Conservation (phyloP, 192 early-diverging fungal genomes). For the Funneliformis geosporum region DNA sequence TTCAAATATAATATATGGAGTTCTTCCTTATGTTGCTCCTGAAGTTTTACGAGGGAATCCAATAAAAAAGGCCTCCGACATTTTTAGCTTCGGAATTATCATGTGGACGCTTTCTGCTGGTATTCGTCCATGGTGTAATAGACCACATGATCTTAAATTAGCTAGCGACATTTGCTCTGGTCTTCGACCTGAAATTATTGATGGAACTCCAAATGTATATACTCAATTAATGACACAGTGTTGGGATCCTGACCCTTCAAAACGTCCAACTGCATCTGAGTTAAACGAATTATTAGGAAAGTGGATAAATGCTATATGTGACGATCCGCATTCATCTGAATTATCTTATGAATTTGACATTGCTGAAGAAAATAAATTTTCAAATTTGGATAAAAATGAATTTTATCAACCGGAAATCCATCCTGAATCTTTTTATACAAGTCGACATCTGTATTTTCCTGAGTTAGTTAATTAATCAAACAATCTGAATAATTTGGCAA, state of each 20-base stretch:
- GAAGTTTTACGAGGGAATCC: slow-evolving; percentile 24
- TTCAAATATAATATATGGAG: no score
- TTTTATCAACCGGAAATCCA: no score
- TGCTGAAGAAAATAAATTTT: slow-evolving; percentile 7
- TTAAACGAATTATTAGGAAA: neutral
- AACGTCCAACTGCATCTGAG: neutral
- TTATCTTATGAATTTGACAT: neutral
- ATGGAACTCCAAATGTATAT: slow-evolving; percentile 38
- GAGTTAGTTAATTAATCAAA: no score
- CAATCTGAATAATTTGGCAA: no score
- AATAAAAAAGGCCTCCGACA: slow-evolving; percentile 20
- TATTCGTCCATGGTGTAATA: slow-evolving; percentile 34
- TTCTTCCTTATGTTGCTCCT: slow-evolving; percentile 39
- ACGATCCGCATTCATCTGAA: neutral
- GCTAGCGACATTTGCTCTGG: slow-evolving; percentile 34
- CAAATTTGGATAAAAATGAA: no score
- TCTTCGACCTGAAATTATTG: slow-evolving; percentile 36
- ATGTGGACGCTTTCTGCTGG: slow-evolving; percentile 43
- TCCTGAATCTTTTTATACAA: no score
- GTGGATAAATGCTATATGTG: neutral
- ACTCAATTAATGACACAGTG: no score
- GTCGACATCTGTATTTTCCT: no score
- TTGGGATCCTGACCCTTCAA: no score
- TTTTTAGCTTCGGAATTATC: slow-evolving; percentile 46
- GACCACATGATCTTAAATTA: slow-evolving; percentile 31